Base-by-base conservation (phyloP, 768 basidiomycete species). In the Gloeopeniophorella convolvens region DNA sequence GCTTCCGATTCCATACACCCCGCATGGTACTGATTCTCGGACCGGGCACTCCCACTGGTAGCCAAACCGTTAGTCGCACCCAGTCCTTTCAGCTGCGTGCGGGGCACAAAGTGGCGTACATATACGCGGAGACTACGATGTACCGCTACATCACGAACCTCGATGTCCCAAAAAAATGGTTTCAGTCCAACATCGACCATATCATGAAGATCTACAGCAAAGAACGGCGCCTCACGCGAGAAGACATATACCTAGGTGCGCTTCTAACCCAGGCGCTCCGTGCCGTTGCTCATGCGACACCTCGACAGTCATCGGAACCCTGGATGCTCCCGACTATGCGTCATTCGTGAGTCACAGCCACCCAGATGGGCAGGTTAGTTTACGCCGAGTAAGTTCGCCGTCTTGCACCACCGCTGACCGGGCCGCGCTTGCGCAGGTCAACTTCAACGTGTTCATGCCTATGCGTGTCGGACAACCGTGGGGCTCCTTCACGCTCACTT, bases 311-410 rank as follows among this genome's bases (percentile, higher is more conserved):
- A 78, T 89, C 27, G 89, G 89, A 4, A 75, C 83, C 0, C 70
- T 92, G 3, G 76, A 79, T 40, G 76, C 88, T 6, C 74, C 79
- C 0, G 82, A 85, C 48, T 85, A 86, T 65, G 88, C 79, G 0
- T 66, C 87, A 21, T 82, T 89, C 55, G 86, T 89, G 31, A 84
- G 83, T 58, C 83, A 88, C 50, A 70, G 71, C 50, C 83, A 87
- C 65, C 77, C 73, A 2, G 75, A 82, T 56, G 75, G 80, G 3
- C 76, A 77, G 68, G 77, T 71, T 51, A 26, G 63, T 63, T 26
- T 35, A 24, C 16, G 2, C 39, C 11, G 18, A 43, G 13, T 48
- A 12, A 18, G n/a, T 27, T 46, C 6, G n/a, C 27, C 12, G 32
- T 52, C 1, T n/a, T n/a, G 55, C 36, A 16, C 40, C 5, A 26